Conservation (phyloP, 2,329 filamentous ascomycete species). For the Ceratocystis diversiconidia region DNA sequence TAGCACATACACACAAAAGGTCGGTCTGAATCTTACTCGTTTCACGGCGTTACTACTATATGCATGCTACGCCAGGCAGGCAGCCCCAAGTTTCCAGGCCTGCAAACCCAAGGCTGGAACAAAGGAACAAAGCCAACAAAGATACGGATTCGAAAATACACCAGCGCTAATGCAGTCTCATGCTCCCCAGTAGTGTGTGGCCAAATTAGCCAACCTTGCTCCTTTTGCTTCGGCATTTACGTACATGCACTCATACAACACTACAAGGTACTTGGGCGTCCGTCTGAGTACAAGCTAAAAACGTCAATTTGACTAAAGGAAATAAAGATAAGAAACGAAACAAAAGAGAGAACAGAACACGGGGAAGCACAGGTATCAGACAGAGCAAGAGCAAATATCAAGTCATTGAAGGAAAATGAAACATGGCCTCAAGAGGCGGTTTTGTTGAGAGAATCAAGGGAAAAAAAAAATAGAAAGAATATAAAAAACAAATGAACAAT, state of each 20-base stretch:
- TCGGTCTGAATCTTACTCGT: conserved; percentile 1
- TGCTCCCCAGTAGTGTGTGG: background rate
- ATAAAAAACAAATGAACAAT: conserved; percentile 6
- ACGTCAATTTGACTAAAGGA: background rate
- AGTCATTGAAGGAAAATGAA: conserved; percentile 8
- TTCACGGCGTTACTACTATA: background rate
- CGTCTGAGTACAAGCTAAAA: background rate
- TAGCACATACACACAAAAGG: background rate
- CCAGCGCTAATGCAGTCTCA: background rate
- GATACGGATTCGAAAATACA: background rate
- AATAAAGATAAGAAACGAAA: background rate
- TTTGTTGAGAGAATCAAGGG: conserved; percentile 5
- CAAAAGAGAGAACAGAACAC: background rate
- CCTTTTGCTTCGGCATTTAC: background rate
- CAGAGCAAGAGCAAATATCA: background rate
- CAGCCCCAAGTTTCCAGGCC: background rate
- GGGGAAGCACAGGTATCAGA: background rate
- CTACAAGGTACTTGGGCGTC: background rate
- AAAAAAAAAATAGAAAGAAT: conserved; percentile 12
- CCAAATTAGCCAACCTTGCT: background rate
- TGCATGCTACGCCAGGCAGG: background rate
- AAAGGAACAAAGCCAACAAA: background rate
- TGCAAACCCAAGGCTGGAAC: background rate
- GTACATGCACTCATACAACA: too few species aligned
- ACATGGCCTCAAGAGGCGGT: background rate